Conservation (phyloP, 345 rosid genomes). For the Dipteronia dyeriana region DNA sequence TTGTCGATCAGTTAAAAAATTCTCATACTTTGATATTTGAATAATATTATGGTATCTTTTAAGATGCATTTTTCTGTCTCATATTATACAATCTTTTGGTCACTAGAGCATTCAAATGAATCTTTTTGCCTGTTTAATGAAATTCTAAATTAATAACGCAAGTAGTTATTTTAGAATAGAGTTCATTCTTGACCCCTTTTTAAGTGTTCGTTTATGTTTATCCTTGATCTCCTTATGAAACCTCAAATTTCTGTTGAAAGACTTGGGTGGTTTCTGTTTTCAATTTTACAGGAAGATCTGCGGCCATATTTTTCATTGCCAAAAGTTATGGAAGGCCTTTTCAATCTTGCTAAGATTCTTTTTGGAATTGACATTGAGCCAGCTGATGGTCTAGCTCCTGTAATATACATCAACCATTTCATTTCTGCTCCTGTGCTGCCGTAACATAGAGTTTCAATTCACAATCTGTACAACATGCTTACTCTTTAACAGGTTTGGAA, state of each 20-base stretch:
- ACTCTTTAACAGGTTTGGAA: slow-evolving; percentile 76
- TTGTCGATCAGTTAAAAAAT: no score
- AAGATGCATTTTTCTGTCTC: background rate
- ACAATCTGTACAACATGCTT: slow-evolving; percentile 19
- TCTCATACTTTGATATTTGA: background rate
- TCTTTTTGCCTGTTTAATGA: background rate
- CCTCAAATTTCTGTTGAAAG: background rate
- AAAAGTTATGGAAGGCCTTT: slow-evolving; percentile 86
- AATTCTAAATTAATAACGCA: background rate
- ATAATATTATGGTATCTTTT: background rate
- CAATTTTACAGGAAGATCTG: slow-evolving; percentile 68
- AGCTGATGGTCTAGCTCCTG: slow-evolving; percentile 92
- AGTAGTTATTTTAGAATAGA: background rate
- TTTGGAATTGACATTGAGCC: slow-evolving; percentile 76
- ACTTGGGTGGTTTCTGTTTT: slow-evolving; percentile 8
- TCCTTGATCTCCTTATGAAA: background rate
- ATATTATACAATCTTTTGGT: slow-evolving; percentile 1
- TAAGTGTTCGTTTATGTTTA: background rate
- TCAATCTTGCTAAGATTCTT: slow-evolving; percentile 65
- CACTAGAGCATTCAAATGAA: background rate
- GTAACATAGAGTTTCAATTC: slow-evolving; percentile 12
- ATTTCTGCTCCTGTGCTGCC: background rate
- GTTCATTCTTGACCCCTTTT: background rate
- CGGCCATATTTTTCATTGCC: slow-evolving; percentile 89
- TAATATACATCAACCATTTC: slow-evolving; percentile 33